Base-by-base conservation (phyloP, 306 rosid species). In the Castanopsis chinensis region DNA sequence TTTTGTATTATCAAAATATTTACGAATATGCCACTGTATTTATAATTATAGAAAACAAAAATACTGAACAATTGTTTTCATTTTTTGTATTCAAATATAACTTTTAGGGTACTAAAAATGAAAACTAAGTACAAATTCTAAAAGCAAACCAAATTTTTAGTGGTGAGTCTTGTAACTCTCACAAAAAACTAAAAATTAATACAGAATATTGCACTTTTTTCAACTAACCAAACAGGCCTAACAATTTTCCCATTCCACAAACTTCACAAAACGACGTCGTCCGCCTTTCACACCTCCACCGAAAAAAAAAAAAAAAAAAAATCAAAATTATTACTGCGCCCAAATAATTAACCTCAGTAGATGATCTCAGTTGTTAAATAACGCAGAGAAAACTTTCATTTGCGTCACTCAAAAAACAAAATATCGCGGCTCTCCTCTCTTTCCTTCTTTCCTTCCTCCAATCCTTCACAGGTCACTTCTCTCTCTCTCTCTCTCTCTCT, bases 401-500 rank as follows among this genome's bases (percentile, higher is more conserved):
- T 1, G 0, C 18, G 18, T 54, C 30, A 4, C 41, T 58, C 30
- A 69, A 72, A 79, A 81, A 69, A 76, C 45, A 41, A 41, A 37
- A 41, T 41, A 81, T 74, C 88, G 79, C 76, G 76, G 64, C 27
- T 81, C 43, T 69, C 76, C 32, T 57, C 60, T 49, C 59, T 73
- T 60, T 72, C 54, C 71, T 77, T 49, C 53, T 13, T 49, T 49
- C 53, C 30, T 58, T 37, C 25, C 33, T 33, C 23, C 57, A 67
- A 49, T 30, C 27, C 45, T 17, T 58, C 25, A 59, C 52, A 78
- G 83, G 86, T 81, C 52, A 45, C 7, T 20, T 41, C 27, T 35
- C 71, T 58, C 21, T 63, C 51, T 30, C 49, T 33, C 28, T 37
- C 53, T 56, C 79, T 33, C 33, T 8, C n/a, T 10, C n/a, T 52